Base-by-base conservation (phyloP, 129 eudicot species). In the sunflower (Helianthus annuus) region DNA sequence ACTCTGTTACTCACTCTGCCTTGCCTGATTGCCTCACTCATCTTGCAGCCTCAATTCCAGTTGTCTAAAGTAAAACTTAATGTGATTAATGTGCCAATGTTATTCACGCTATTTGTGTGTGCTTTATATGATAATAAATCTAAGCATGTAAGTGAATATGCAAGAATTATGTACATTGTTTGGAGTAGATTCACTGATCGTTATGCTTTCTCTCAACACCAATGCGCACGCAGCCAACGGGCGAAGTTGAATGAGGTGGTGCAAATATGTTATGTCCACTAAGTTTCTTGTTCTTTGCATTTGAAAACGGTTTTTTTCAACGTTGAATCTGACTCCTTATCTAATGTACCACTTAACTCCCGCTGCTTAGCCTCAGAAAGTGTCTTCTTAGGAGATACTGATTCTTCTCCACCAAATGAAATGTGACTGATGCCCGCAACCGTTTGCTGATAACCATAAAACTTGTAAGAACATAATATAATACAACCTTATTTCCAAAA, bases 171-270 rank as follows among this genome's bases (percentile, higher is more conserved):
- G 29, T 82, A 90, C 93, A 76, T 84, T 76, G 40, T 68, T 55
- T 49, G 86, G 81, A 17, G 87, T 27, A 69, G 88, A 61, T 80
- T 87, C 97, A 13, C 97, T 95, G 24, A 91, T 85, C 66, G 81
- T 83, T 49, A 87, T 87, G 81, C 83, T 85, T 82, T 93, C 98
- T 73, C 87, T 83, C 74, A 90, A 71, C 8, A 89, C 98, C 81
- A 88, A 80, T 59, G 96, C 89, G 14, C 90, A 85, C 10, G 90
- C 89, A 72, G 91, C 86, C 80, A 84, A 68, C 10, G 94, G 86
- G 39, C 99, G 89, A 14, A 97, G 99, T 81, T 84, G 85, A 66
- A 94, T 88, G 96, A 46, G 99, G 97, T 8, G 99, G 96, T 44
- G 97, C 97, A 58, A 94, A 94, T 13, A 94, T 94, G 76, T 94